Evolutionary conservation across 371 early-diverging fungal genomes (phyloP), one percentile per base, ranked within the genome.

Genomic region (Phascolomyces articulosus): DNA sequence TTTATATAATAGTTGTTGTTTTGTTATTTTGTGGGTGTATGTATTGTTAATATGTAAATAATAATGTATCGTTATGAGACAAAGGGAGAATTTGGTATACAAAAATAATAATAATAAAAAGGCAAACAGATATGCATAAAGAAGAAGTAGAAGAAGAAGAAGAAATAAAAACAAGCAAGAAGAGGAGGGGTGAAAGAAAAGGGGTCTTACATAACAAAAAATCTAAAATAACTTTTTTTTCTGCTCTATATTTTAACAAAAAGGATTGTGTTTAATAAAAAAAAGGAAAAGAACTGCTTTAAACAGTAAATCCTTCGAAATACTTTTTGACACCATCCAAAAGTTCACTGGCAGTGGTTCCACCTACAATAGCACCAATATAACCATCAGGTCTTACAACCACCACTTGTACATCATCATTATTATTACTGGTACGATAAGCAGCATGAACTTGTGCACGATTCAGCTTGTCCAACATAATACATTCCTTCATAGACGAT

Each of bases 321-420:
- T 59, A 59, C 26, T 59, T 38, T 11, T 59, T 38, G 9, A 59
- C 47, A 29, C 24, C 60, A 21, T 23, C 18, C 15, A 40, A 24
- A 18, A 59, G 47, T 11, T 47, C 28, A 29, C 44, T 47, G 1
- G 60, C 27, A 10, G 41, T 47, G 9, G 53, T 40, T 2, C 63
- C 55, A 38, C 38, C 23, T 23, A 71, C 3, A 28, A 75, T 73
- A 31, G 67, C 61, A 11, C 74, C 77, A 60, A 79, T 74, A 31
- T 79, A 77, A 1, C 80, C 80, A 62, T 79, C 80, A 9, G 80
- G 77, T 48, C 80, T 65, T 11, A 79, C 68, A 10, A 79, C 21
- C 3, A 67, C 73, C 16, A 62, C 57, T 18, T 69, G 66, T 21
- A 58, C 64, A 16, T 65, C 66, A 28, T 34, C 40, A 3, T 51